A percentile compares a stretch with the other conserved stretches of the same genome.
phyloP scores from a whole-genome alignment of 805 yeast genomes.

The Candida tibetensis region DNA sequence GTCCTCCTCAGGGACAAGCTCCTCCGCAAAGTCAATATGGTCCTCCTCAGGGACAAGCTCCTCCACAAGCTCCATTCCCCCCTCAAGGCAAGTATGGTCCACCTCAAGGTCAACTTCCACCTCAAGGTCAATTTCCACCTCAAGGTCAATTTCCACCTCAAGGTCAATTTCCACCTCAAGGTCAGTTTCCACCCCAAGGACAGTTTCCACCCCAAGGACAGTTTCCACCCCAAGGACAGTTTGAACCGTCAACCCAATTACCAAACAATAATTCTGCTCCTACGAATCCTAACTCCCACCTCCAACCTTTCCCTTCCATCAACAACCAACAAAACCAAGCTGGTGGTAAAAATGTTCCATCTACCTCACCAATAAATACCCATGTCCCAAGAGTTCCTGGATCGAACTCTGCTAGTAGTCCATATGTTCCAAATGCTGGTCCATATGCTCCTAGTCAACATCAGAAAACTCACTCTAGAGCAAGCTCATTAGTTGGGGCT shows the following conservation, averaged over 20 bases:
- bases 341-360: slow-evolving; percentile 3
- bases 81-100: slow-evolving; percentile 1
- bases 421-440: slow-evolving; percentile 44
- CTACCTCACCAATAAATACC: slow-evolving; percentile 23
- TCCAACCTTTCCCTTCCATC: slow-evolving; percentile 11
- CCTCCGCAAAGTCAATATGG: not conserved
- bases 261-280: not conserved
- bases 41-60: slow-evolving; percentile 1
- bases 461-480: slow-evolving; percentile 37
- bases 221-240: slow-evolving; percentile 4
- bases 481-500: slow-evolving; percentile 37
- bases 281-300: not conserved
- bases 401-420: slow-evolving; percentile 27
- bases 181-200: not conserved
- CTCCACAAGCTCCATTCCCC: not conserved
- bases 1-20: slow-evolving; percentile 2
- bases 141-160: slow-evolving; percentile 5
- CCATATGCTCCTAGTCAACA: slow-evolving; percentile 42
- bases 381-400: slow-evolving; percentile 20
- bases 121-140: slow-evolving; percentile 4
- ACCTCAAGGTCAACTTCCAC: slow-evolving; percentile 1
- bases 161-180: slow-evolving; percentile 1
- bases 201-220: slow-evolving; percentile 8
- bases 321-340: not conserved
- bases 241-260: not conserved